Evolutionary conservation across 208 protist genomes (phyloP).

Genomic region (Porcisia deanei): DNA sequence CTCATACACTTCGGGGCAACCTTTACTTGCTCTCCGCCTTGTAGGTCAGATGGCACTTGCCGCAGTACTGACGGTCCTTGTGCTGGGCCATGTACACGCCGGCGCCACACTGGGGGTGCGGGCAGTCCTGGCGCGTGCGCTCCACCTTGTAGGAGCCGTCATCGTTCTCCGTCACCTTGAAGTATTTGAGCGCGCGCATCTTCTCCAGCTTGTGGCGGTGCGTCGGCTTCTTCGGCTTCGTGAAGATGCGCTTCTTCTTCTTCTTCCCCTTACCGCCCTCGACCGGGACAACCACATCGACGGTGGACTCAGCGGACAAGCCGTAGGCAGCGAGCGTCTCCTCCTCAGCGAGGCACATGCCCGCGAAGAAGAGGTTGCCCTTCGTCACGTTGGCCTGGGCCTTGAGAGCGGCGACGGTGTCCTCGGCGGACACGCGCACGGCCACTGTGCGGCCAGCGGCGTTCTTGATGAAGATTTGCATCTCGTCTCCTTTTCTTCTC

Average conservation of each 20-base stretch:
- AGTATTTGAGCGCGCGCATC: conserved; percentile 99
- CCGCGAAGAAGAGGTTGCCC: conserved; percentile 90
- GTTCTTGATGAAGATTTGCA: conserved; percentile 95
- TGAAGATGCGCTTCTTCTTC: conserved; percentile 99
- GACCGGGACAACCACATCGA: conserved; percentile 89
- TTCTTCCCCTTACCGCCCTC: conserved; percentile 97
- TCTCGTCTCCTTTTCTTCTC: conserved; percentile 5
- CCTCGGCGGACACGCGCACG: conserved; percentile 80
- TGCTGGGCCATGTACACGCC: conserved; percentile 99
- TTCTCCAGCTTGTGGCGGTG: conserved; percentile 99
- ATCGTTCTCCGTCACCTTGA: conserved; percentile 97
- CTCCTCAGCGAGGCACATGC: conserved; percentile 84
- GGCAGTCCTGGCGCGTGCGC: conserved; percentile 96
- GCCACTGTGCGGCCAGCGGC: conserved; percentile 88
- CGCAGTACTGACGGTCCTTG: conserved; percentile 99
- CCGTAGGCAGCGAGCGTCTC: conserved; percentile 68
- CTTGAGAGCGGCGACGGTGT: conserved; percentile 87
- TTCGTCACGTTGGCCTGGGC: conserved; percentile 68
- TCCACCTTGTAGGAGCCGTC: conserved; percentile 97
- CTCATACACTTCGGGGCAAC: neutral
- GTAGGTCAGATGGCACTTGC: conserved; percentile 98
- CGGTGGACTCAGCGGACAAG: conserved; percentile 85
- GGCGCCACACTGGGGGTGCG: conserved; percentile 94
- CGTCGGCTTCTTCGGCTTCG: conserved; percentile 99
- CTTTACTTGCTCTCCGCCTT: conserved; percentile 39